A percentile compares a stretch with the other conserved stretches of the same genome.
Evolutionary conservation across 371 early-diverging fungal genomes (phyloP).

Genomic region (Apophysomyces variabilis): DNA sequence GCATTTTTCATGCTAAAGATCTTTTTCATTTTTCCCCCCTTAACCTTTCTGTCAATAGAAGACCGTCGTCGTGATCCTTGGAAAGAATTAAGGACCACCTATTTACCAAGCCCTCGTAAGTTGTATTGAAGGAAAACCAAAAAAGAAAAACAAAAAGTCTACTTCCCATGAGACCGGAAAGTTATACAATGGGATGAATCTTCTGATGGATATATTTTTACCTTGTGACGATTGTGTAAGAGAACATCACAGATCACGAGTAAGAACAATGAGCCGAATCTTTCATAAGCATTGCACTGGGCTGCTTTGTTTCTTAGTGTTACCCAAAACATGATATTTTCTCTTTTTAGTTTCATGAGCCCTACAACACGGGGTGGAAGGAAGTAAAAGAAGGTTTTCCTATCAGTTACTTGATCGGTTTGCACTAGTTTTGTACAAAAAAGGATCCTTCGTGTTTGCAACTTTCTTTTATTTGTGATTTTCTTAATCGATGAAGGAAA

Average conservation of each 20-base stretch:
- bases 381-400: neutral
- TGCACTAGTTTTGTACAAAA: neutral
- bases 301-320: neutral
- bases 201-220: conserved; percentile 1
- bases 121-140: neutral
- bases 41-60: too few relatives aligned
- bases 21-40: too few relatives aligned
- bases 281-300: conserved; percentile 5
- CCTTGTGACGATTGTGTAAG: conserved; percentile 7
- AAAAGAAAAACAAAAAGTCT: neutral
- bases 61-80: neutral
- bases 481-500: neutral
- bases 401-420: conserved; percentile 9
- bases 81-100: neutral
- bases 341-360: conserved; percentile 7
- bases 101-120: neutral
- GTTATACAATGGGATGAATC: neutral
- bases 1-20: too few relatives aligned
- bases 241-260: conserved; percentile 1
- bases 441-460: neutral
- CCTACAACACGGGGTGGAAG: neutral
- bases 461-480: neutral
- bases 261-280: neutral
- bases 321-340: neutral
- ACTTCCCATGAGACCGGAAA: neutral